Evolutionary conservation across 2,329 filamentous ascomycete genomes (phyloP).

Genomic region (Gaeumannomyces tritici): DNA sequence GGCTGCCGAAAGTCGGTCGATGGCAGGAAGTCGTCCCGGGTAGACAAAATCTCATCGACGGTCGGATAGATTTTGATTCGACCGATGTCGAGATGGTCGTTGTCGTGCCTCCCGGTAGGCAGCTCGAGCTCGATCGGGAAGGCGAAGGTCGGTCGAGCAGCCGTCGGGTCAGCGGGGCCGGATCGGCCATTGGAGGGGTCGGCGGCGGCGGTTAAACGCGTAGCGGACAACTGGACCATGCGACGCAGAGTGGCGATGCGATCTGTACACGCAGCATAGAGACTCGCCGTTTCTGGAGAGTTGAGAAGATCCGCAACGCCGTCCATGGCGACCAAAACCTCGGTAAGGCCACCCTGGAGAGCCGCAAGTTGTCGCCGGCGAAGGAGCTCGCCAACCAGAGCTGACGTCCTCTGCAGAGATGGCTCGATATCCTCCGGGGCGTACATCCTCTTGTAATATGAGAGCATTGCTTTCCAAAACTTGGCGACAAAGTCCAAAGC

Average conservation of each 20-base stretch:
- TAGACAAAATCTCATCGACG: constrained; percentile 24
- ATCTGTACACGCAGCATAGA: too few relatives aligned
- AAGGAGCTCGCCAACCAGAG: too few relatives aligned
- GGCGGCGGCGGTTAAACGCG: too few relatives aligned
- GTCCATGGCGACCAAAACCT: too few relatives aligned
- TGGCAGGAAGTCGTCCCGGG: constrained; percentile 27
- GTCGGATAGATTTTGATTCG: constrained; percentile 36
- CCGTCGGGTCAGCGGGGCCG: too few relatives aligned
- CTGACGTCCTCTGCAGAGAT: too few relatives aligned
- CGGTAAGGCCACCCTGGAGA: too few relatives aligned
- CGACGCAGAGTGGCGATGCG: not conserved
- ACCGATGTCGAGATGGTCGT: constrained; percentile 30
- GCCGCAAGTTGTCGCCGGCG: too few relatives aligned
- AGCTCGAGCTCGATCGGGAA: constrained; percentile 22
- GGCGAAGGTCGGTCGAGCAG: constrained; percentile 9
- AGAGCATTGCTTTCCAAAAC: constrained; percentile 16
- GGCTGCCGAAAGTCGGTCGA: constrained; percentile 12
- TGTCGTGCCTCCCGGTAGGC: constrained; percentile 28
- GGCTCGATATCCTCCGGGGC: too few relatives aligned
- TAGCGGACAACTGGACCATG: not conserved
- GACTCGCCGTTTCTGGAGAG: too few relatives aligned
- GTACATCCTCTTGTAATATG: constrained; percentile 10
- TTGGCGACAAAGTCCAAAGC: too few relatives aligned
- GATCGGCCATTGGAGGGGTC: not conserved
- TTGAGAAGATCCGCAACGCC: too few relatives aligned